Evolutionary conservation across 2,329 filamentous ascomycete species (phyloP), one percentile per base, ranked within the genome.

Genomic region (Colletotrichum nymphaeae): DNA sequence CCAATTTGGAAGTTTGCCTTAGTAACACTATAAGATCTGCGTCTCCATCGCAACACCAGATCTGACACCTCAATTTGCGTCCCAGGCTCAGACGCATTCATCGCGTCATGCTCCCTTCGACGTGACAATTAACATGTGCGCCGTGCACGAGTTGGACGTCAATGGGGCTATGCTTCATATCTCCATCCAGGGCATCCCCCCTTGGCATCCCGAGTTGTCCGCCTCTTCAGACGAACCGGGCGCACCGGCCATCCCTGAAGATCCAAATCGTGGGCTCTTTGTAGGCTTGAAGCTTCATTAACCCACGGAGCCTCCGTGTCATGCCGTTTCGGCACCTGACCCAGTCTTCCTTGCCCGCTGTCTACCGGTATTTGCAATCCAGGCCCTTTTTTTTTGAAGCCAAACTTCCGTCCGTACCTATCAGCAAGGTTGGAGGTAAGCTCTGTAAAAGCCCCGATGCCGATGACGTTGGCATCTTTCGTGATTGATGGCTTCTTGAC

Each of bases 151-250:
- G 8, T 57, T 53, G 35, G 28, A 62, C 67, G 32, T 30, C 19
- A 5, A 11, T 4, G 8, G n/a, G 16, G 11, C 14, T 30, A 14
- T 26, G n/a, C 32, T 30, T 30, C 7, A 53, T 28, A 12, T 4
- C 19, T 19, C 4, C 16, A 26, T n/a, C 67, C 35, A 53, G 59
- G 59, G 42, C 58, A 64, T 42, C 60, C 59, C 69, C 55, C 22
- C 24, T 26, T 22, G 22, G 3, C 14, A 4, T 24, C 56, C 32
- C 55, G 32, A 64, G 12, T 37, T 32, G 24, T 37, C 56, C 67
- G 28, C 24, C 58, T 32, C 62, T 65, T 71, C 67, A 73, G 67
- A 63, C 37, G 67, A 73, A 71, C 71, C 67, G 12, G 60, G 32
- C 53, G 28, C 58, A 59, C 52, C 67, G 46, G 32, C 28, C 30